Percentiles rank a stretch among this genome's conserved stretches.
phyloP scores from a whole-genome alignment of 1,139 yeast genomes.

The Arxiozyma bovina region DNA sequence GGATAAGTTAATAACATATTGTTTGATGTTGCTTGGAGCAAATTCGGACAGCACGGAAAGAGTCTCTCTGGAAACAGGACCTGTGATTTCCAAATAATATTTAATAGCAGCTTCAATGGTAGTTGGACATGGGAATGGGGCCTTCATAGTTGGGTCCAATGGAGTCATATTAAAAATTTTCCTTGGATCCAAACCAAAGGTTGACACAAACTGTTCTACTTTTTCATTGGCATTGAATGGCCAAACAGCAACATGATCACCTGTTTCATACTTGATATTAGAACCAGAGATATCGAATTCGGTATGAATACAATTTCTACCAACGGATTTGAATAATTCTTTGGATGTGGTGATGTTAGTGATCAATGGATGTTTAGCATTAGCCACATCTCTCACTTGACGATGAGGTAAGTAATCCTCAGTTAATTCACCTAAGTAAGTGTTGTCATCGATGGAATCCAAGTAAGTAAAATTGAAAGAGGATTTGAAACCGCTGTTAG shows the following conservation, averaged over 20 bases:
- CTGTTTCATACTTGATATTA: slow-evolving; percentile 79
- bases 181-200: slow-evolving; percentile 52
- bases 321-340: slow-evolving; percentile 57
- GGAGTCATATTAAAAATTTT: slow-evolving; percentile 59
- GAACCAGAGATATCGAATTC: slow-evolving; percentile 76
- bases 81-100: slow-evolving; percentile 84
- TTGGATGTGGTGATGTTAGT: slow-evolving; percentile 54
- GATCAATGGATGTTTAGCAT: slow-evolving; percentile 58
- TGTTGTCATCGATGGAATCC: slow-evolving; percentile 36
- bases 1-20: slow-evolving; percentile 46
- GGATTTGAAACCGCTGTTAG: slow-evolving; percentile 57
- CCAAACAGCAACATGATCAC: slow-evolving; percentile 94
- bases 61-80: slow-evolving; percentile 87
- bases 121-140: slow-evolving; percentile 86
- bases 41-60: slow-evolving; percentile 69
- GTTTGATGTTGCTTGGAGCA: slow-evolving; percentile 64
- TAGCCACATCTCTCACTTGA: slow-evolving; percentile 21
- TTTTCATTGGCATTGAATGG: slow-evolving; percentile 80
- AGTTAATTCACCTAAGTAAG: slow-evolving; percentile 82
- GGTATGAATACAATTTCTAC: slow-evolving; percentile 74
- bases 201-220: slow-evolving; percentile 52
- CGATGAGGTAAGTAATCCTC: slow-evolving; percentile 44
- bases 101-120: slow-evolving; percentile 81
- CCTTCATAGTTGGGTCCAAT: slow-evolving; percentile 63
- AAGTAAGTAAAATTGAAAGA: slow-evolving; percentile 42